Conservation (phyloP, 2,329 filamentous ascomycete genomes). For the Penicillium sp. region DNA sequence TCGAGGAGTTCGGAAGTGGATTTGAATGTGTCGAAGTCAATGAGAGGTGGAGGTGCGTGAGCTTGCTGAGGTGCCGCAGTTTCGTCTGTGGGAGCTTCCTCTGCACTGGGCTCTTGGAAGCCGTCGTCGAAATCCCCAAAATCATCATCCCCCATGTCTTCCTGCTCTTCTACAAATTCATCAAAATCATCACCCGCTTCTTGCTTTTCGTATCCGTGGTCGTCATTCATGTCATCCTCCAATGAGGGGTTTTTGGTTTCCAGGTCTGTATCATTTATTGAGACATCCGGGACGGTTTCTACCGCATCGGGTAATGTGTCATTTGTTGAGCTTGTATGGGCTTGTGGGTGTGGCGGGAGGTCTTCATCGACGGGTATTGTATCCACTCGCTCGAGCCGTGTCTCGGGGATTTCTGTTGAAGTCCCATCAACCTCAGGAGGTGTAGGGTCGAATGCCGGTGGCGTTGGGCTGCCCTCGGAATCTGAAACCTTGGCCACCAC, state of each 20-base stretch:
- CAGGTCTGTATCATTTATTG: conserved; percentile 50
- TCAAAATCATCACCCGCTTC: conserved; percentile 58
- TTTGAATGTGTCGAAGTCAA: conserved; percentile 56
- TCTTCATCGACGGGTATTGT: conserved; percentile 37
- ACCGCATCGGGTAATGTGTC: conserved; percentile 46
- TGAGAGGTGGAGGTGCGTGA: conserved; percentile 37
- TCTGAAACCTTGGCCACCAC: conserved; percentile 51
- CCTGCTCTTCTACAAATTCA: conserved; percentile 53
- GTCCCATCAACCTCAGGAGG: conserved; percentile 17
- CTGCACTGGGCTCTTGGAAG: conserved; percentile 54
- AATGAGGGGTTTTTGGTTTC: conserved; percentile 51
- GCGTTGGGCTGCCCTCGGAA: conserved; percentile 33
- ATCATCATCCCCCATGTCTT: conserved; percentile 51
- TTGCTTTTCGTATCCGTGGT: conserved; percentile 50
- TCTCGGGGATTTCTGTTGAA: conserved; percentile 40
- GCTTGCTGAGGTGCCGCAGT: conserved; percentile 23
- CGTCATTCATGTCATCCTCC: conserved; percentile 49
- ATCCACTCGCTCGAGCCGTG: conserved; percentile 46
- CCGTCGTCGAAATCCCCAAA: conserved; percentile 67
- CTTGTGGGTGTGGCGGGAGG: conserved; percentile 30
- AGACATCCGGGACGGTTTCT: conserved; percentile 45
- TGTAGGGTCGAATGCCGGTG: conserved; percentile 19
- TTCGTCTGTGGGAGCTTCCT: conserved; percentile 22
- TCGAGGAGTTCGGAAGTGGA: conserved; percentile 37
- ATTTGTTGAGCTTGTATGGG: conserved; percentile 41